Percentiles rank a stretch among this genome's conserved stretches.
Conservation (phyloP, 2,329 filamentous ascomycete genomes). For the Monilinia vaccinii-corymbosi region DNA sequence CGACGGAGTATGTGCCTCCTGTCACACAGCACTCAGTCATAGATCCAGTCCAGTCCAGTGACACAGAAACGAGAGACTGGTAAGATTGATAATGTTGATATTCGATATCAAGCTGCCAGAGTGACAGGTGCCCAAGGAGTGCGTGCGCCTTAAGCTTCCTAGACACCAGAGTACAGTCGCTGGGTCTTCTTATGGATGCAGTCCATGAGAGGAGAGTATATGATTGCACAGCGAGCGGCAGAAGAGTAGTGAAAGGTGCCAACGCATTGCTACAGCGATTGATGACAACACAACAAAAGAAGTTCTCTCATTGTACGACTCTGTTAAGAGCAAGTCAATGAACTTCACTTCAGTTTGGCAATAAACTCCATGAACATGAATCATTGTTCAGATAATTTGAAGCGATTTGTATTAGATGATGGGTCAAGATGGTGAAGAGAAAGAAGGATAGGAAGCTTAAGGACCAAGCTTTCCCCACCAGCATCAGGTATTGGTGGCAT, state of each 20-base stretch:
- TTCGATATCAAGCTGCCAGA: background rate
- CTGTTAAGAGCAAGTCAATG: background rate
- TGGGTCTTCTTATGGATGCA: too few relatives aligned
- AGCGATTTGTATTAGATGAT: background rate
- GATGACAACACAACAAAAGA: background rate
- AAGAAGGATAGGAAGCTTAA: background rate
- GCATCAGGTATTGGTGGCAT: background rate
- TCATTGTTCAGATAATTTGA: background rate
- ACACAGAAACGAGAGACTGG: background rate
- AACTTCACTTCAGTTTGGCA: background rate
- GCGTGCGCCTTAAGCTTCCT: background rate
- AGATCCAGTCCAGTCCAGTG: background rate
- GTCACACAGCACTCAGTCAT: background rate
- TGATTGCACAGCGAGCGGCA: background rate
- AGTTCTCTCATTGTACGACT: background rate
- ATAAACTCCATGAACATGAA: background rate
- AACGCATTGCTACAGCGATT: background rate
- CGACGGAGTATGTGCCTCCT: background rate
- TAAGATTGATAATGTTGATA: background rate
- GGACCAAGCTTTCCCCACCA: background rate
- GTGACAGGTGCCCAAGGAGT: background rate
- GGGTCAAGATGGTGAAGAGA: background rate
- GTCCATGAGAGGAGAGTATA: background rate
- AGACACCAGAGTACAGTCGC: background rate
- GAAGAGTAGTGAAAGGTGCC: background rate